Base-by-base conservation (phyloP, 2,329 filamentous ascomycete species). In the Xylariaceae sp. region DNA sequence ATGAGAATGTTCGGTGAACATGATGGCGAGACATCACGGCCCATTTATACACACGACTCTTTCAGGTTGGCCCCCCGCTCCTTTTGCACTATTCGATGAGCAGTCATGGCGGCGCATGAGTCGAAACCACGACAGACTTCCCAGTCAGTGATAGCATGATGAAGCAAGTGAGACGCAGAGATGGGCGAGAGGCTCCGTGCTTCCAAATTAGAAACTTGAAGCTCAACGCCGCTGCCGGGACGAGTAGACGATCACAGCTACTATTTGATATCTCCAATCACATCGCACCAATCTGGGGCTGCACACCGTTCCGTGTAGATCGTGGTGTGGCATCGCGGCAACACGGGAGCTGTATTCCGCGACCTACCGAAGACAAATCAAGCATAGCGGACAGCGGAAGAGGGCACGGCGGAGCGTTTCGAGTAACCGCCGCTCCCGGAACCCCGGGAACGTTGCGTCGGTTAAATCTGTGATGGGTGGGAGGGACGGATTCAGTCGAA, bases 191-290 rank as follows among this genome's bases (percentile, higher is more conserved):
- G 17, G 55, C 56, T 67, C 64, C 65, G 63, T 58, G 52, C 54
- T 67, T 57, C 65, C 54, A 60, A 57, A 61, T 64, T 48, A 55
- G 59, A 60, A 48, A 56, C 56, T 59, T 58, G 52, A 56, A 56
- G 51, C 35, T 53, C 45, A 49, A 51, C 18, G 51, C 47, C 15
- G 6, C 13, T 54, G 42, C 57, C 55, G 53, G 47, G 1, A 30
- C 23, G 23, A 30, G 23, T 30, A 30, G 23, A 30, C 37, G 37
- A 10, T 42, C 9, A 13, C 37, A 9, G 11, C 11, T 10, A 42
- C 8, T 13, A 42, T 42, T 13, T 42, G 23, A 56, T 35, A 53
- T 61, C 63, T 53, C 65, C 62, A 63, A 62, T 18, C 44, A 50
- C 34, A 51, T 42, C 55, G 10, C 51, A 64, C 64, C 62, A 62